Conservation (phyloP, 1,139 yeast species). For the Geotrichum candidum region DNA sequence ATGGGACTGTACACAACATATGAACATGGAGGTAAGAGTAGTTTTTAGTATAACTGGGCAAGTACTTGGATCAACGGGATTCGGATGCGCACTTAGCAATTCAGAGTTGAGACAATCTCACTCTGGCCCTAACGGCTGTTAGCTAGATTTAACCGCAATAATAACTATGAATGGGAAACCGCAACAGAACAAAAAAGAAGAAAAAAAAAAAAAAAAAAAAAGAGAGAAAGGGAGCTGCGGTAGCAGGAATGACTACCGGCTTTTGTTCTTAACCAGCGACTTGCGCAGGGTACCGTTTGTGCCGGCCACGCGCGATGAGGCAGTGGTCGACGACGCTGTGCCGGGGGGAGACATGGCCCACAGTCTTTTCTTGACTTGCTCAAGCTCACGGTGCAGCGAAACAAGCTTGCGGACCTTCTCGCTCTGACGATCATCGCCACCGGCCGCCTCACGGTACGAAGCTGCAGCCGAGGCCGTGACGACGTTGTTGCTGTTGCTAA, state of each 20-base stretch:
- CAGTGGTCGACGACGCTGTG: neutral
- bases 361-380: constrained; percentile 36
- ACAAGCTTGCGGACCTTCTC: constrained; percentile 27
- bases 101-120: neutral
- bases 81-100: neutral
- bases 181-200: neutral
- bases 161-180: neutral
- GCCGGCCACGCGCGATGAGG: neutral
- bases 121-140: neutral
- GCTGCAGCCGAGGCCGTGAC: neutral
- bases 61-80: neutral
- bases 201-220: neutral
- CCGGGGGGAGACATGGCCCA: constrained; percentile 29
- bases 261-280: neutral
- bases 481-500: constrained; percentile 24
- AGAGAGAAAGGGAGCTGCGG: neutral
- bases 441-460: neutral
- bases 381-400: constrained; percentile 36
- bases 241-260: neutral
- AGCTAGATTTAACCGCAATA: neutral
- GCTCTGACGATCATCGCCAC: constrained; percentile 12
- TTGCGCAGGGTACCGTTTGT: neutral
- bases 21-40: neutral
- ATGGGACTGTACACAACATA: neutral
- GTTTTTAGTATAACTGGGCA: neutral